These are phyloP conservation scores for Myotisia sp. DNA, from an alignment of 2,329 filamentous ascomycete genomes.

Conservation along the genomic window DNA sequence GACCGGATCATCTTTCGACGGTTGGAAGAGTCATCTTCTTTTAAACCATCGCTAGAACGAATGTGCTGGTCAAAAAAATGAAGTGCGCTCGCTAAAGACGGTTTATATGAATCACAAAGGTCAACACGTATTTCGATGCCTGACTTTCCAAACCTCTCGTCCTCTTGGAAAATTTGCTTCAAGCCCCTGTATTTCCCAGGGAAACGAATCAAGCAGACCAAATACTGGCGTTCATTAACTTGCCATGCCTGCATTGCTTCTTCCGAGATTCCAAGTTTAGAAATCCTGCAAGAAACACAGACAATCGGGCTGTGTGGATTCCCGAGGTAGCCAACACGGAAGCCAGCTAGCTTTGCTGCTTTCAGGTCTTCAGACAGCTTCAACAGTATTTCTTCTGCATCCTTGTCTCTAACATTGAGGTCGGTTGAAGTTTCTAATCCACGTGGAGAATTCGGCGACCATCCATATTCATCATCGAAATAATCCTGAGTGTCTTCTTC, in stretches of 20 bases:
- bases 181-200: slow-evolving; percentile 46
- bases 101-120: slow-evolving; percentile 59
- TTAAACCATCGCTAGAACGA: background rate
- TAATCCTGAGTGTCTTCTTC: slow-evolving; percentile 21
- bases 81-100: slow-evolving; percentile 42
- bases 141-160: slow-evolving; percentile 23
- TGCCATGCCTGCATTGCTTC: slow-evolving; percentile 69
- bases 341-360: slow-evolving; percentile 48
- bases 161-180: slow-evolving; percentile 37
- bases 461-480: slow-evolving; percentile 25
- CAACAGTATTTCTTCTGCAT: slow-evolving; percentile 11
- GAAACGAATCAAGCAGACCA: slow-evolving; percentile 59
- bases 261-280: slow-evolving; percentile 56
- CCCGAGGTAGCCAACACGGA: slow-evolving; percentile 51
- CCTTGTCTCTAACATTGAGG: background rate
- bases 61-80: slow-evolving; percentile 32
- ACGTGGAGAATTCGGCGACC: slow-evolving; percentile 13
- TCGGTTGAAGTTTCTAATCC: background rate
- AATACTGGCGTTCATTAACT: slow-evolving; percentile 49
- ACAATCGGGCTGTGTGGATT: slow-evolving; percentile 40
- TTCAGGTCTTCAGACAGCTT: slow-evolving; percentile 48
- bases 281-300: slow-evolving; percentile 53
- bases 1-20: slow-evolving; percentile 36
- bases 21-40: background rate
- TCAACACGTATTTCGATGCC: slow-evolving; percentile 52